Evolutionary conservation across 106 monocot species (phyloP).

Genomic region (Ottelia alismoides): DNA sequence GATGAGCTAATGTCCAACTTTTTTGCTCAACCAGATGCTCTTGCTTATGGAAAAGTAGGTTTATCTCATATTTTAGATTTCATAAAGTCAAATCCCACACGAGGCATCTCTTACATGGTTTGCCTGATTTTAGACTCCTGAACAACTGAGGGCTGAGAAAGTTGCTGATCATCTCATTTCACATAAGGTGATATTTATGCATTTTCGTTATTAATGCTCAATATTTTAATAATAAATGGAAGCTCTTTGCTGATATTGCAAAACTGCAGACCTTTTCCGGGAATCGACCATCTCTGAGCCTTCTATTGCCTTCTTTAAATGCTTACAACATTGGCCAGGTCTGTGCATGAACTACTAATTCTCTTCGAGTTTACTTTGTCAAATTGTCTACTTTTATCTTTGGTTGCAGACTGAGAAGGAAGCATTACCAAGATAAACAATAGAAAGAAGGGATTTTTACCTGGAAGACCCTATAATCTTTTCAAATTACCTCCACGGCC

Average conservation of each 20-base stretch:
- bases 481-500: too few relatives aligned
- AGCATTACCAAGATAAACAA: too few relatives aligned
- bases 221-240: too few relatives aligned
- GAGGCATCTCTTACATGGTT: too few relatives aligned
- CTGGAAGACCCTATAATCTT: too few relatives aligned
- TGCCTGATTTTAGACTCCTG: constrained; percentile 47
- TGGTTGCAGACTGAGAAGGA: too few relatives aligned
- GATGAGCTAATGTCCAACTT: constrained; percentile 99
- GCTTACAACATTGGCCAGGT: constrained; percentile 96
- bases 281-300: constrained; percentile 83
- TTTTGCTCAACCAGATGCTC: constrained; percentile 99
- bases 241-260: too few relatives aligned
- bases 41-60: constrained; percentile 92
- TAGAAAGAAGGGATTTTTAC: too few relatives aligned
- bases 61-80: neutral
- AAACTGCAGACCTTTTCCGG: constrained; percentile 80
- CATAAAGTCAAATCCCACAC: too few relatives aligned
- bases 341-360: too few relatives aligned
- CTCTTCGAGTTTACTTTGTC: too few relatives aligned
- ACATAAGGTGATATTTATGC: constrained; percentile 64
- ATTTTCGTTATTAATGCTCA: neutral
- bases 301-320: constrained; percentile 62
- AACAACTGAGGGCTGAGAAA: constrained; percentile 49
- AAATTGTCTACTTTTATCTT: too few relatives aligned
- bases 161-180: constrained; percentile 69